Evolutionary conservation across 345 rosid genomes (phyloP), one percentile per base, ranked within the genome.

Genomic region (Citrus australasica): DNA sequence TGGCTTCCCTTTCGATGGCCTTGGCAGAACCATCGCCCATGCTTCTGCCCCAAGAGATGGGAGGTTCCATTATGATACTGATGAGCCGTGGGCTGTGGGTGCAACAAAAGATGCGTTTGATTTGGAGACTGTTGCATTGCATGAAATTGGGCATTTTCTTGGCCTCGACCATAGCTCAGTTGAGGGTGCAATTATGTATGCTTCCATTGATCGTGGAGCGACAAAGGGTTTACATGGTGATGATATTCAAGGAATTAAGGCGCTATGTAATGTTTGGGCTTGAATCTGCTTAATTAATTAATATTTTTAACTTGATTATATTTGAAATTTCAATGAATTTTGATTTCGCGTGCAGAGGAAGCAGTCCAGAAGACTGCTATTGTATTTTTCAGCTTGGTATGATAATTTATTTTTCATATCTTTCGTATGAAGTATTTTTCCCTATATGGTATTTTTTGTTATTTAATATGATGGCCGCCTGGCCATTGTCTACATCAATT

Each of bases 61-160:
- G 33, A 62, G 63, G 16, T 79, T 86, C 38, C 84, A 81, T 55
- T 84, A 33, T 11, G 86, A 86, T 35, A 84, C 76, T 2, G 84
- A 81, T 19, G 86, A 83, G 62, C 6, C 0, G 0, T 88, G 81
- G 85, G 11, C 74, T 6, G 81, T 17, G 1, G 67, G 74, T n/a
- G 67, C 56, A 27, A 10, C 1, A 4, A 38, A 28, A 2, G 75
- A 63, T 0, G 55, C 74, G 0, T 37, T 58, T 2, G 72, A 86
- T 28, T 16, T 78, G 55, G 84, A 77, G 63, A 58, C 86, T 0
- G 76, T 86, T 13, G 92, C 82, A 0, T 30, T 84, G 68, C 87
- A 86, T 58, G 89, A 86, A 69, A 83, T 84, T 1, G 88, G 86
- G 0, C 90, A 87, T 76, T 78, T 81, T 25, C 84, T 85, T 4